Percentiles rank a stretch among this genome's conserved stretches.
Conservation (phyloP, 495 filamentous ascomycete species). For the Cudoniella acicularis region DNA sequence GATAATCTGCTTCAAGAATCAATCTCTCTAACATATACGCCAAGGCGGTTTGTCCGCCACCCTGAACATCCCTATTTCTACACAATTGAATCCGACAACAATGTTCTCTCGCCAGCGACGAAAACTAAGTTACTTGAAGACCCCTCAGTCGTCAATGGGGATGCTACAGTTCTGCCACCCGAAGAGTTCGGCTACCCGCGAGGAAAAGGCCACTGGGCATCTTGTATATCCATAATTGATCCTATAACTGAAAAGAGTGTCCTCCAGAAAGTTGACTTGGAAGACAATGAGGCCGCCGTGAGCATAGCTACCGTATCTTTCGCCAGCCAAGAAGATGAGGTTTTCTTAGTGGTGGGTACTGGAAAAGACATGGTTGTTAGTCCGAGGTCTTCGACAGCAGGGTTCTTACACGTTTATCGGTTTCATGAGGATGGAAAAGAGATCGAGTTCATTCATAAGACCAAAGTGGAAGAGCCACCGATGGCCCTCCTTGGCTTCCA, state of each 20-base stretch:
- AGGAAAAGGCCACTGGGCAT: conserved; percentile 84
- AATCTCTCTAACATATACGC: conserved; percentile 85
- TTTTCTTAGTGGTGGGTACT: conserved; percentile 88
- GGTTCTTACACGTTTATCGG: conserved; percentile 90
- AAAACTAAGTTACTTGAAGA: conserved; percentile 65
- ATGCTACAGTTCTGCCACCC: conserved; percentile 63
- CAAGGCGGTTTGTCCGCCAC: conserved; percentile 80
- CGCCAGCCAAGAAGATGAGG: conserved; percentile 80
- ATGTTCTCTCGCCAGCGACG: conserved; percentile 74
- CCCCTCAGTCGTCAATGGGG: conserved; percentile 62
- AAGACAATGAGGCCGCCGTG: conserved; percentile 87
- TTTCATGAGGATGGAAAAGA: conserved; percentile 81
- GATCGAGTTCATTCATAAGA: conserved; percentile 95
- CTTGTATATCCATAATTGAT: conserved; percentile 87
- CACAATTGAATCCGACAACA: conserved; percentile 88
- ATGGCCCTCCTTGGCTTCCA: conserved; percentile 89
- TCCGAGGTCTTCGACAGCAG: conserved; percentile 69
- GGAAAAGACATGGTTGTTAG: conserved; percentile 81
- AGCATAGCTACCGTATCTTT: conserved; percentile 82
- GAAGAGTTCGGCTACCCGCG: conserved; percentile 89
- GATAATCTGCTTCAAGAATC: conserved; percentile 87
- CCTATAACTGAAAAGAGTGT: conserved; percentile 70
- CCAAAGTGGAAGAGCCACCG: conserved; percentile 81
- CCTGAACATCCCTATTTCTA: conserved; percentile 89
- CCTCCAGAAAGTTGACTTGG: conserved; percentile 72